Evolutionary conservation across 495 filamentous ascomycete species (phyloP).

Genomic region (Extremus antarcticus): DNA sequence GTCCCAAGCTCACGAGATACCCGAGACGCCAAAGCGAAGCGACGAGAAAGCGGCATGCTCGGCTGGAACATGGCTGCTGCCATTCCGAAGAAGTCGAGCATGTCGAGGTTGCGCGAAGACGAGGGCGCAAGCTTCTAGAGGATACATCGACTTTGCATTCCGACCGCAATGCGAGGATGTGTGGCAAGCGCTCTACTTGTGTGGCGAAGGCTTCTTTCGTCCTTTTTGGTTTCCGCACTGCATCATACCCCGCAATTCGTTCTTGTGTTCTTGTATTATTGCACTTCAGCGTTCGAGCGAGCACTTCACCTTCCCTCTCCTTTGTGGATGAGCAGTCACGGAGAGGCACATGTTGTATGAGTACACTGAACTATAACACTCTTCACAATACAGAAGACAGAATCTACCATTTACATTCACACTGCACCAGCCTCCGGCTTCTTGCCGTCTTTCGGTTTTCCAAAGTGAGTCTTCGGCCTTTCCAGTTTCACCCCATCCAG

Average conservation of each 20-base stretch:
- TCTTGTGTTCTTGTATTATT: neutral
- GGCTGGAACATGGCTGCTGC: constrained; percentile 21
- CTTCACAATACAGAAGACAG: neutral
- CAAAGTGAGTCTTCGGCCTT: constrained; percentile 21
- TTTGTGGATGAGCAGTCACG: neutral
- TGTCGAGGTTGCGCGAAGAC: constrained; percentile 11
- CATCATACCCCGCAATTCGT: constrained; percentile 14
- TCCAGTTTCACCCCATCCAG: constrained; percentile 42
- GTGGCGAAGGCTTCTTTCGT: neutral
- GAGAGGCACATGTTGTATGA: neutral
- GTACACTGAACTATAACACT: neutral
- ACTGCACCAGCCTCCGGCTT: constrained; percentile 5
- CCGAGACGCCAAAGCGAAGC: constrained; percentile 19
- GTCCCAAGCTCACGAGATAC: constrained; percentile 6
- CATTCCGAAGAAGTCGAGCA: constrained; percentile 23
- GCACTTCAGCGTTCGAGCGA: constrained; percentile 12
- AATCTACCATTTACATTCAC: neutral
- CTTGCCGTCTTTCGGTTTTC: constrained; percentile 11
- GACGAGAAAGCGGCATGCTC: constrained; percentile 30
- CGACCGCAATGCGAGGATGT: too few species aligned
- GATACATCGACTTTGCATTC: too few species aligned
- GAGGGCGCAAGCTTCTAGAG: constrained; percentile 14
- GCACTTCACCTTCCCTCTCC: neutral
- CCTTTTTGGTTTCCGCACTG: constrained; percentile 8
- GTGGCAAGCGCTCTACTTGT: too few species aligned